Evolutionary conservation across 148 eudicot genomes (phyloP), one percentile per base, ranked within the genome.

Genomic region (Vaccinium myrtillus): DNA sequence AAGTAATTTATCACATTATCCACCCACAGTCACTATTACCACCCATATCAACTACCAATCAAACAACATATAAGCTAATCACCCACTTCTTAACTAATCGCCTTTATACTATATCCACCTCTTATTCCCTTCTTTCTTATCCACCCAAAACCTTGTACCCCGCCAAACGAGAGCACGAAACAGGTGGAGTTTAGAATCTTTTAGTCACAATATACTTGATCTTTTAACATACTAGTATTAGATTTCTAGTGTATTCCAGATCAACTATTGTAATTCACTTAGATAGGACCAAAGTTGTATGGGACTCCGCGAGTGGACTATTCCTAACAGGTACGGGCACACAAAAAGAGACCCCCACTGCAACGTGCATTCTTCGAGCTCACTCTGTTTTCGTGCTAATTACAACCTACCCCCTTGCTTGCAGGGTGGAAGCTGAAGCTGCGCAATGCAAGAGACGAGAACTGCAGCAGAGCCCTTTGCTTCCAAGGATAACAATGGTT

Each of bases 401-500:
- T 63, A 58, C 5, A 19, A 30, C 13, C 16, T 27, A 30, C 70
- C 65, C 32, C 18, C 46, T 55, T 61, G 73, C 67, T 84, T 18
- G 75, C 88, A 92, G 94, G 85, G 76, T 79, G 85, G 51, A 83
- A 56, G 90, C 79, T 81, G 59, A 89, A 63, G 11, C 86, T 6
- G 85, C 51, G 39, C 87, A 77, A 69, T 54, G 78, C 63, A 81
- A 76, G 61, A 90, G 82, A 50, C 89, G 86, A 87, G 92, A 90
- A 77, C 53, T 80, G 78, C 87, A 89, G 53, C 81, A 63, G n/a
- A 90, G 91, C 85, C 91, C 93, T 53, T 88, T 95, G 77, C 91
- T 97, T 75, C 99, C 99, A 56, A 93, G 91, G 87, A 91, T 97
- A 76, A 97, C 99, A 32, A 93, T 97, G 96, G 94, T 97, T 80